Percentiles rank a stretch among this genome's conserved stretches.
Conservation (phyloP, 2,329 filamentous ascomycete genomes). For the Hypoxylon sp. region DNA sequence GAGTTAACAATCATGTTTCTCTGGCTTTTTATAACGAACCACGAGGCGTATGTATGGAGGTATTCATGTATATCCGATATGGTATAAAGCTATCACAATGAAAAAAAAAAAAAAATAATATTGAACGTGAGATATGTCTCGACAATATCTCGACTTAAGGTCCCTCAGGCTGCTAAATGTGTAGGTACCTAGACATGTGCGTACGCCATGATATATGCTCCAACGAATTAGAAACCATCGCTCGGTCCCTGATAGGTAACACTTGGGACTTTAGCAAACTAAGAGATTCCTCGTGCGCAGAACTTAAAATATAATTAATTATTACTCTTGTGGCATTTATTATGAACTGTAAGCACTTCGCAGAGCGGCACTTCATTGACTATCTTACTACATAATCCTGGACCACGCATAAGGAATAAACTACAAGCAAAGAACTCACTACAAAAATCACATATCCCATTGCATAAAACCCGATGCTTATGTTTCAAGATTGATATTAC, state of each 20-base stretch:
- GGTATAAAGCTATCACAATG: not conserved
- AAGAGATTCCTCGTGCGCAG: not conserved
- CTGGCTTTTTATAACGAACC: not conserved
- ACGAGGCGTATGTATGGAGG: not conserved
- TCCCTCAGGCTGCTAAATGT: not conserved
- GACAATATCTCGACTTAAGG: not conserved
- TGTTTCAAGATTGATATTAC: slow-evolving; percentile 32
- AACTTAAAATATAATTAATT: not conserved
- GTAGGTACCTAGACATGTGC: not conserved
- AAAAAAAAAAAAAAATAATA: not conserved
- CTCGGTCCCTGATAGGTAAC: not conserved
- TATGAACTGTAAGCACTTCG: not conserved
- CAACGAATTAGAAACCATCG: not conserved
- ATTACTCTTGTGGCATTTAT: not conserved
- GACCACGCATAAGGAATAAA: not conserved
- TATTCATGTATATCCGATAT: slow-evolving; percentile 9
- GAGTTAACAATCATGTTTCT: slow-evolving; percentile 1
- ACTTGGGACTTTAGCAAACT: not conserved
- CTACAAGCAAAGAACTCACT: not conserved
- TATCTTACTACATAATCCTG: not conserved
- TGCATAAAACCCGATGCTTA: not conserved
- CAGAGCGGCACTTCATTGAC: not conserved
- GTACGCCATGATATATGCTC: not conserved
- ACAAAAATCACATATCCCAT: not conserved
- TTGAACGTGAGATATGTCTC: too few relatives aligned